Evolutionary conservation across 352 stramenopile species (phyloP).

Genomic region (Globisporangium abappressorium): DNA sequence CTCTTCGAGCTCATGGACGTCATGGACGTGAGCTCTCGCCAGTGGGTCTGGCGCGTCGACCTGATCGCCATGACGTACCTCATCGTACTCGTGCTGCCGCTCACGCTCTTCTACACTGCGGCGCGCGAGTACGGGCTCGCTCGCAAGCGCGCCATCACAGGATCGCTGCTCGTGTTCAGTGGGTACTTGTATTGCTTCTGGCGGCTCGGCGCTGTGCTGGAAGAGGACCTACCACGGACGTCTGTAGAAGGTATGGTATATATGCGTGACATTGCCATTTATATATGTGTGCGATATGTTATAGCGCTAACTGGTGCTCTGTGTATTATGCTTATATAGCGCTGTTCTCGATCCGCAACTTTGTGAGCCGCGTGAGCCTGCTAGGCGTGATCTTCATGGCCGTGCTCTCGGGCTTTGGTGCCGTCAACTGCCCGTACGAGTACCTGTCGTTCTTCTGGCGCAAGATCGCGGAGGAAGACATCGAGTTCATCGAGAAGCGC

Average conservation of each 20-base stretch:
- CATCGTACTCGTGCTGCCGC: conserved; percentile 68
- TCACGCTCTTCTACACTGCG: conserved; percentile 74
- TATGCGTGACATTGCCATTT: not conserved
- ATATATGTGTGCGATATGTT: not conserved
- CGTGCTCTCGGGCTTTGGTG: conserved; percentile 75
- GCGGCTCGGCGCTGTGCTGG: conserved; percentile 52
- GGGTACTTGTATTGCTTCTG: conserved; percentile 81
- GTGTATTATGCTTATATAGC: conserved; percentile 19
- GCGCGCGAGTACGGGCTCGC: conserved; percentile 56
- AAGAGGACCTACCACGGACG: conserved; percentile 37
- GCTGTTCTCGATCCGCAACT: conserved; percentile 76
- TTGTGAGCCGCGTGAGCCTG: conserved; percentile 80
- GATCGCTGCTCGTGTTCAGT: conserved; percentile 27
- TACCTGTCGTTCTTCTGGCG: conserved; percentile 85
- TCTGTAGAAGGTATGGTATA: conserved; percentile 41
- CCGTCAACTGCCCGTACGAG: conserved; percentile 84
- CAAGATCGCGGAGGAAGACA: conserved; percentile 71
- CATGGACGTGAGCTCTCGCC: conserved; percentile 51
- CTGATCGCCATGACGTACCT: conserved; percentile 77
- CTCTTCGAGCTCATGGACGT: conserved; percentile 79
- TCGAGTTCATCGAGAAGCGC: conserved; percentile 77
- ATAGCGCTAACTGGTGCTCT: conserved; percentile 3
- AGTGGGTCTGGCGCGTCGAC: conserved; percentile 76
- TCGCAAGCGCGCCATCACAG: conserved; percentile 20
- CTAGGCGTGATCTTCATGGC: conserved; percentile 83